These are phyloP conservation scores for Stagonosporopsis chrysanthemi DNA, from an alignment of 2,329 filamentous ascomycete genomes.

Conservation along the genomic window DNA sequence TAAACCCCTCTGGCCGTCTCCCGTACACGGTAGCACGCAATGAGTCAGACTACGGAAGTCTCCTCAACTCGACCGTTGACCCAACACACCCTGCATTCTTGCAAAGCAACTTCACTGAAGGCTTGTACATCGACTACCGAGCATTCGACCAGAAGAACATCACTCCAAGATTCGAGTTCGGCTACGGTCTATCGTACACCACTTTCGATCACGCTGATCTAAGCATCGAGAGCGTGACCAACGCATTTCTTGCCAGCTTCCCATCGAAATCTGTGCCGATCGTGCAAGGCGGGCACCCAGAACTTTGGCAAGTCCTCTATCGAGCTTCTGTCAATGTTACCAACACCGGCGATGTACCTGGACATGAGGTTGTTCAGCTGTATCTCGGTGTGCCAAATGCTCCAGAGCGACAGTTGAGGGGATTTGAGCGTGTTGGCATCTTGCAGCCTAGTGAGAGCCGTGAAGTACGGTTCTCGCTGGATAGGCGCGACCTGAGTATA, in stretches of 20 bases:
- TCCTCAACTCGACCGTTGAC: conserved; percentile 57
- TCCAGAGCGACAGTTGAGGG: conserved; percentile 69
- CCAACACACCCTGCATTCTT: conserved; percentile 66
- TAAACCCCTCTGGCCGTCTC: conserved; percentile 75
- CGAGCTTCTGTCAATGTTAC: conserved; percentile 69
- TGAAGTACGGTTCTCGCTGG: conserved; percentile 71
- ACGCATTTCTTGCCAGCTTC: conserved; percentile 27
- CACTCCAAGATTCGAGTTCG: conserved; percentile 79
- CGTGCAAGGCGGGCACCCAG: conserved; percentile 47
- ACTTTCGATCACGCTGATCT: conserved; percentile 75
- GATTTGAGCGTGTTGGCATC: conserved; percentile 74
- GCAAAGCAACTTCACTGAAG: conserved; percentile 78
- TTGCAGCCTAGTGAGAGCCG: conserved; percentile 71
- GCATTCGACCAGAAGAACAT: conserved; percentile 71
- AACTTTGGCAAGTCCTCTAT: conserved; percentile 72
- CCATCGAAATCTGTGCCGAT: conserved; percentile 23
- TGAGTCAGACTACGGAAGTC: conserved; percentile 70
- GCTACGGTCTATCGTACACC: conserved; percentile 77
- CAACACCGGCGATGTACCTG: conserved; percentile 70
- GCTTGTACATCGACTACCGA: conserved; percentile 81
- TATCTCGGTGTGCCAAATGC: conserved; percentile 72
- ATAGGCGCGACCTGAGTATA: conserved; percentile 80
- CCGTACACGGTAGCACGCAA: conserved; percentile 80
- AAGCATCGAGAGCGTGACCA: conserved; percentile 61
- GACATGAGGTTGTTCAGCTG: conserved; percentile 76